These are phyloP conservation scores for Lepidium didymum DNA, from an alignment of 345 rosid species.

Conservation along the genomic window DNA sequence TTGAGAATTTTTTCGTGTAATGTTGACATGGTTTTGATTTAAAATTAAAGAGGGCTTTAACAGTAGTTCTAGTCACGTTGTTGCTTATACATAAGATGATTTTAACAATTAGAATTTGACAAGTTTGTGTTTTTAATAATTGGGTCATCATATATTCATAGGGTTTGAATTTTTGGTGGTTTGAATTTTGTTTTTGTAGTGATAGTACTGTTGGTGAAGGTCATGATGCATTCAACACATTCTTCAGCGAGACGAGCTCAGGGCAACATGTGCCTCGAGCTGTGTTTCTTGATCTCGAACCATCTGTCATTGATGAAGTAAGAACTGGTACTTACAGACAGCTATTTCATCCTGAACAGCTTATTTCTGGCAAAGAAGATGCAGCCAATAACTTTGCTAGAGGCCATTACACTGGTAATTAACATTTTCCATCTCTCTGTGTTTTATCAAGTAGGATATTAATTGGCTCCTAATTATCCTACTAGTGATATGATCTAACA, in stretches of 20 bases:
- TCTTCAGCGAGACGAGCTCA: conserved; percentile 43
- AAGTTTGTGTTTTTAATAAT: not conserved
- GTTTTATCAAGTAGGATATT: not conserved
- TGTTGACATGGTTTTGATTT: not conserved
- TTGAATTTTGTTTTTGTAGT: conserved; percentile 13
- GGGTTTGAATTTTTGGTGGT: not conserved
- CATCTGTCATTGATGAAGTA: conserved; percentile 46
- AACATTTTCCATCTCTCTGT: not conserved
- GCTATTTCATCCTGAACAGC: conserved; percentile 42
- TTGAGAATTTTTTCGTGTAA: not conserved
- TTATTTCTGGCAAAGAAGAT: conserved; percentile 44
- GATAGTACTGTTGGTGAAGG: conserved; percentile 33
- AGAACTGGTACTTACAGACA: conserved; percentile 43
- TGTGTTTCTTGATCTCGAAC: conserved; percentile 40
- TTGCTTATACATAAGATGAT: not conserved
- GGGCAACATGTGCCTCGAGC: conserved; percentile 49
- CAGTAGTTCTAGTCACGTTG: not conserved
- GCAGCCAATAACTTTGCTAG: conserved; percentile 47
- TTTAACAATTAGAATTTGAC: not conserved
- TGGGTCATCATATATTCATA: not conserved
- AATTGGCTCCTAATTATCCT: too few species aligned
- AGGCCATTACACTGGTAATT: conserved; percentile 38
- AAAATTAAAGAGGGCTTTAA: not conserved
- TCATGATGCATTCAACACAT: conserved; percentile 45
- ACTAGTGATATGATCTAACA: too few species aligned